Base-by-base conservation (phyloP, 225 moss, liverwort and hornwort genomes). In the Sphagnum contortum region DNA sequence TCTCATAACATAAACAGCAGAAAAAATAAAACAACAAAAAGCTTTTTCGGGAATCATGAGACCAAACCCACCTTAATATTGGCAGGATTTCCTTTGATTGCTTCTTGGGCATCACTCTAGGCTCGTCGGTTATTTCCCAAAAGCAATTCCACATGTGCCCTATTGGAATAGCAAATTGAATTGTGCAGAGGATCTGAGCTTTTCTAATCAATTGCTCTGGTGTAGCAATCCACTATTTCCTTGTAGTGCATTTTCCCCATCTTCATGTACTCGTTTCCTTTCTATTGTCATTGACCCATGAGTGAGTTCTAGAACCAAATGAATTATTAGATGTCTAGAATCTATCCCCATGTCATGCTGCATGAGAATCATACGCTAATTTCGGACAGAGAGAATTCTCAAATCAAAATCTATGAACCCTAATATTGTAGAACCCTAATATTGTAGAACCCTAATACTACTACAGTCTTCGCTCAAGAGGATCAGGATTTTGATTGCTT, bases 171-270 rank as follows among this genome's bases (percentile, higher is more conserved):
- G 64, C 92, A 81, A 62, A 89, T 77, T 11, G 98, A 91, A 75
- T 92, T 92, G 68, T 79, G 80, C 50, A 71, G 67, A n/a, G 66
- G 55, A 58, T 93, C 81, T 48, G 67, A 48, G 48, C 77, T 61
- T 65, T 87, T 90, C 70, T 90, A 88, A 63, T 64, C 68, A 57
- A 98, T 90, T 57, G 91, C 89, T 53, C 67, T 82, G 6, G 91
- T 91, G 65, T 98, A 98, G 78, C 81, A 89, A 67, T 93, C 93
- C 66, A 93, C 59, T 57, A 93, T 93, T 68, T 93, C 90, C 48
- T 73, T 49, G 48, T 98, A 90, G 68, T 90, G 84, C 67, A 86
- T 84, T 78, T 86, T 91, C 45, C 98, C 98, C 86, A 83, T 87
- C 78, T 88, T 93, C 70, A 98, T 57, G 70, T 86, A 91, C 56